phyloP scores from a whole-genome alignment of 768 basidiomycete genomes.

The Leccinum pellstonianum region DNA sequence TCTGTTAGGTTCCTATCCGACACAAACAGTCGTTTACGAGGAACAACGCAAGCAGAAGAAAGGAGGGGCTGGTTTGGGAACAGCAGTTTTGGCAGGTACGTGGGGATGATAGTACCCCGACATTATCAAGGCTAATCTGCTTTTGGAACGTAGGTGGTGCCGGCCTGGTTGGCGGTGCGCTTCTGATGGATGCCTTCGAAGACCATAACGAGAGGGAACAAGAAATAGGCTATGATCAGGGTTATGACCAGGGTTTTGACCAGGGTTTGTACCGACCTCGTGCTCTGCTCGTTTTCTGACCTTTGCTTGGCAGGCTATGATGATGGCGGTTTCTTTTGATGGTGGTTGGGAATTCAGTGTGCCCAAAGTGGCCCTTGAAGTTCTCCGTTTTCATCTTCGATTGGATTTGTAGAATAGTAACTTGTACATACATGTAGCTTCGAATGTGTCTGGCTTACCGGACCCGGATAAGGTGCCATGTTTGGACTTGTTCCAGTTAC shows the following conservation, averaged over 20 bases:
- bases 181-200: slow-evolving; percentile 54
- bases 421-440: neutral
- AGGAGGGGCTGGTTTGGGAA: slow-evolving; percentile 50
- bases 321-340: neutral
- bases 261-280: slow-evolving; percentile 30
- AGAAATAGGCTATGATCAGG: slow-evolving; percentile 36
- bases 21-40: slow-evolving; percentile 36
- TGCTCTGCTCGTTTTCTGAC: slow-evolving; percentile 6
- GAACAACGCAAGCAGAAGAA: slow-evolving; percentile 40
- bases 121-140: slow-evolving; percentile 2
- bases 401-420: slow-evolving; percentile 18
- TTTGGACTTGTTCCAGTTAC: neutral
- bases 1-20: slow-evolving; percentile 33
- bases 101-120: slow-evolving; percentile 1
- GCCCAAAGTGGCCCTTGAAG: neutral
- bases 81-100: slow-evolving; percentile 46
- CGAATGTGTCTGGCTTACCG: neutral
- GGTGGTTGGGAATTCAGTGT: slow-evolving; percentile 10
- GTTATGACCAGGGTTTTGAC: slow-evolving; percentile 39
- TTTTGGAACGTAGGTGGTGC: slow-evolving; percentile 45
- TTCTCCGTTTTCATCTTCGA: slow-evolving; percentile 2
- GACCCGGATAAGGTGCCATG: neutral
- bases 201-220: slow-evolving; percentile 36
- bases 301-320: slow-evolving; percentile 29
- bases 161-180: slow-evolving; percentile 62